Evolutionary conservation across 208 protist species (phyloP), one percentile per base, ranked within the genome.

Genomic region (Lotmaria passim): DNA sequence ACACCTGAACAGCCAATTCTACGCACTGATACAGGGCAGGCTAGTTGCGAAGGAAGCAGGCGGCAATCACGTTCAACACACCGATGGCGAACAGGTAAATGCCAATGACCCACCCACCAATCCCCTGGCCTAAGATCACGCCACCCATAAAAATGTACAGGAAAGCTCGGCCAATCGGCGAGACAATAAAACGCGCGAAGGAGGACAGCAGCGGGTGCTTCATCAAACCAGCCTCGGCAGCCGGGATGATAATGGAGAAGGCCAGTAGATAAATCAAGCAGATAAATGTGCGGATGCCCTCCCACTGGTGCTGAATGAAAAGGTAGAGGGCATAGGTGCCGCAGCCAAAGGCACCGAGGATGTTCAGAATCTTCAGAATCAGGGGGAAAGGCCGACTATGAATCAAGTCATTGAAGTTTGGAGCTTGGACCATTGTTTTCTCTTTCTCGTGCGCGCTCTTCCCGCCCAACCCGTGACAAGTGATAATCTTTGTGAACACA

Each of bases 111-210:
- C 81, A 91, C 1, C 84, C 84, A 7, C 76, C 85, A 3, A 86
- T 34, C 15, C 78, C 71, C 17, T 69, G 52, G 10, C 81, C 86
- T 7, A 91, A 71, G 1, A 94, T 65, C 12, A 91, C 58, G 26
- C 85, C 81, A 12, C 89, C 89, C 76, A 92, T 92, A 34, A 94
- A 90, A 52, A 94, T 72, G 72, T 86, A 90, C 23, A 90, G 30
- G 68, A 94, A 86, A 24, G 73, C 86, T 7, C 83, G 83, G 0
- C 89, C 89, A 17, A 90, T 62, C 15, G 78, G 70, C 0, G 79
- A 82, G 3, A 79, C 44, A 10, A 94, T 12, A 52, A 94, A 92
- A 7, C 75, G 81, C 3, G 82, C 62, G 28, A 87, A 85, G 23
- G 48, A 44, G 23, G 41, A n/a, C 12, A 94, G 57, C 46, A 87